Base-by-base conservation (phyloP, 495 filamentous ascomycete genomes). In the Clohesyomyces aquaticus region DNA sequence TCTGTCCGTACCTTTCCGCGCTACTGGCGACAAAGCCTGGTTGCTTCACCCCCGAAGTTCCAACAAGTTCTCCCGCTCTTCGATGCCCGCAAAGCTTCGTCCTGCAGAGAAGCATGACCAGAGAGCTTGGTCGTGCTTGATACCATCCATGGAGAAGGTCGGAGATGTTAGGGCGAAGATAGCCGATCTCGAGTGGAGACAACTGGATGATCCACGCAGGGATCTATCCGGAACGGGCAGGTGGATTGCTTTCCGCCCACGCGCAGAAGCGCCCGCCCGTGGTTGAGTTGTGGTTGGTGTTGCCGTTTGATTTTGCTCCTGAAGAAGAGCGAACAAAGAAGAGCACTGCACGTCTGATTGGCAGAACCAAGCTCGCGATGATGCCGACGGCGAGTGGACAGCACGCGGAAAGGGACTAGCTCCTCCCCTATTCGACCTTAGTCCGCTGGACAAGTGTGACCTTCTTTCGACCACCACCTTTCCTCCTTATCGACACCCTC, bases 191-290 rank as follows among this genome's bases (percentile, higher is more conserved):
- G 23, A 14, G 22, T 12, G 25, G 25, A 18, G 49, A 8, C 6
- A 11, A 27, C 16, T 21, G 11, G 25, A 25, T 12, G 56, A 59
- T 59, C 56, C 23, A 51, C 56, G 6, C 56, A 59, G 27, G 56
- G 56, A 28, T 16, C n/a, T 12, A 23, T 59, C 56, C 56, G 56
- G 19, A 59, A 28, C 21, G 43, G 56, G 35, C 3, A 59, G 56
- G 56, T 59, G 25, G 27, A 50, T 6, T 14, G 26, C 10, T 19
- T n/a, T 4, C 16, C 12, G 25, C 18, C 29, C 4, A 32, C 29
- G 8, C 35, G 10, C 29, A 11, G 47, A 25, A 25, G 45, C 25
- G 43, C 9, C 12, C 38, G 4, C 16, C 25, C 3, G 18, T 25
- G 6, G 11, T 2, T n/a, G 2, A 41, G 18, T 1, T 28, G 3